Evolutionary conservation across 1,284 basidiomycete genomes (phyloP), one percentile per base, ranked within the genome.

Genomic region (Limonomyces culmigenus): DNA sequence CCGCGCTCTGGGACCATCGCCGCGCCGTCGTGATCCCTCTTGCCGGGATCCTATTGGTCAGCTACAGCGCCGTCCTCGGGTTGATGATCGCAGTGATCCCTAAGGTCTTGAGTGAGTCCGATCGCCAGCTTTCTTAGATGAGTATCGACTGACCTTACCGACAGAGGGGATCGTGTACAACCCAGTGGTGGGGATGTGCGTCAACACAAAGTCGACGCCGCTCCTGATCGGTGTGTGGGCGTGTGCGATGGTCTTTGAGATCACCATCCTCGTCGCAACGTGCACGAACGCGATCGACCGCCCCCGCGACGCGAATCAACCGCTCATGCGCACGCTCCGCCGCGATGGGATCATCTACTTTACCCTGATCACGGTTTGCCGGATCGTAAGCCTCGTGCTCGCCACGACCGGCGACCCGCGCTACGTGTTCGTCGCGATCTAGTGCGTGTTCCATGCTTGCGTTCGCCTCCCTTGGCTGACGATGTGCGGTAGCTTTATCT

Each of bases 321-420:
- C 37, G 3, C 33, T 49, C 15, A 18, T 29, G 6, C 19, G 35
- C 3, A 21, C 39, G 1, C 33, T 49, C 10, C 34, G 39, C 33
- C 40, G 43, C 6, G 45, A 48, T 29, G 47, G 47, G n/a, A 37
- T 47, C 17, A 10, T 38, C 4, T 48, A 42, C 34, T 47, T 47
- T 34, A 10, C 38, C 30, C 44, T 47, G 19, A 27, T 41, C 40
- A 5, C 13, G 2, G 29, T 25, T 33, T 35, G 21, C 34, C 13
- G 1, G 6, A 1, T 15, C 11, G 4, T 25, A 40, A 37, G n/a
- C 15, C 8, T 5, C 37, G n/a, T n/a, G n/a, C n/a, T n/a, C n/a
- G n/a, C n/a, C n/a, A n/a, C n/a, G n/a, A n/a, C n/a, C n/a, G n/a
- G n/a, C n/a, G n/a, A n/a, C n/a, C n/a, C n/a, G n/a, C n/a, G n/a